These are phyloP conservation scores for Sclerotinia subarctica DNA, from an alignment of 2,329 filamentous ascomycete species.

Conservation along the genomic window DNA sequence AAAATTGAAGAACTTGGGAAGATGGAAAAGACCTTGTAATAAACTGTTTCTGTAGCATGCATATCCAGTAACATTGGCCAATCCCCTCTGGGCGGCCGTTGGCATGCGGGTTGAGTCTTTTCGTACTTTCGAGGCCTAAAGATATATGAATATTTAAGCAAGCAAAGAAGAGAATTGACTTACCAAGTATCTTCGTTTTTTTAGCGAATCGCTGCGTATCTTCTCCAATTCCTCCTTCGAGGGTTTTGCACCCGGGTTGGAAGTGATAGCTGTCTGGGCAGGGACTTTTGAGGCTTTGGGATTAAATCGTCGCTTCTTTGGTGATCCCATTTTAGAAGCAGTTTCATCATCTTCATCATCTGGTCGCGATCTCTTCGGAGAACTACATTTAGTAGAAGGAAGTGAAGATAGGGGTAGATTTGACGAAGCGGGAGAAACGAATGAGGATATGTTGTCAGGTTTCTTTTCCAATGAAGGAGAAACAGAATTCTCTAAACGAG, in stretches of 20 bases:
- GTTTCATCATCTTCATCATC: slow-evolving; percentile 4
- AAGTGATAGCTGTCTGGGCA: not conserved
- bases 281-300: not conserved
- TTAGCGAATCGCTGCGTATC: slow-evolving; percentile 2
- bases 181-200: slow-evolving; percentile 8
- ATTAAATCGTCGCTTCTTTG: not conserved
- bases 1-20: slow-evolving; percentile 38
- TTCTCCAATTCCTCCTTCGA: slow-evolving; percentile 9
- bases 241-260: not conserved
- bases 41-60: slow-evolving; percentile 39
- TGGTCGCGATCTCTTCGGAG: not conserved
- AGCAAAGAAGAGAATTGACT: not conserved
- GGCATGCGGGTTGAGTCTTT: slow-evolving; percentile 29
- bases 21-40: slow-evolving; percentile 39
- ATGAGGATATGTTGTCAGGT: not conserved
- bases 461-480: not conserved
- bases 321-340: not conserved
- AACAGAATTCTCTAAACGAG: not conserved
- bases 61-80: slow-evolving; percentile 33
- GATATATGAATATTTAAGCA: not conserved
- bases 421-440: not conserved
- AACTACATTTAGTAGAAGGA: not conserved
- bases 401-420: not conserved
- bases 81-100: slow-evolving; percentile 30
- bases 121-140: slow-evolving; percentile 7